These are phyloP conservation scores for Leccinum subgranulosum DNA, from an alignment of 768 basidiomycete genomes.

Conservation along the genomic window DNA sequence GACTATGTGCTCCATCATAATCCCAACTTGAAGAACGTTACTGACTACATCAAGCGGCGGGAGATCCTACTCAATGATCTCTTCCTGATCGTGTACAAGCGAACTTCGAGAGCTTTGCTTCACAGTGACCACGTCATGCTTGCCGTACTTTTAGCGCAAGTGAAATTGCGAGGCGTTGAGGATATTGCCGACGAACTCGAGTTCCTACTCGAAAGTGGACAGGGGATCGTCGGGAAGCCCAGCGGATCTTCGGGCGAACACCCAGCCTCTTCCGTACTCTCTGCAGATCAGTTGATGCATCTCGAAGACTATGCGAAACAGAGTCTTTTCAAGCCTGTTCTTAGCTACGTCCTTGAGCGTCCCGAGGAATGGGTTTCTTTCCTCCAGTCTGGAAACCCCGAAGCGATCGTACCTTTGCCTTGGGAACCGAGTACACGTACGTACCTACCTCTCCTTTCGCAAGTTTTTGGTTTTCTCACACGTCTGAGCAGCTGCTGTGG, in stretches of 20 bases:
- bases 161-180: constrained; percentile 77
- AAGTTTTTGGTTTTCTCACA: constrained; percentile 14
- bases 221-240: constrained; percentile 47
- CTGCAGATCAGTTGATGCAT: constrained; percentile 64
- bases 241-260: constrained; percentile 34
- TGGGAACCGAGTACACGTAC: constrained; percentile 79
- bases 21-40: constrained; percentile 78
- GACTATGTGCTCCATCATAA: constrained; percentile 92
- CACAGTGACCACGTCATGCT: constrained; percentile 90
- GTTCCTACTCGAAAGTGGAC: constrained; percentile 87
- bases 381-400: constrained; percentile 64
- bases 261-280: constrained; percentile 46
- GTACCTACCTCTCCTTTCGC: constrained; percentile 28
- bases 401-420: constrained; percentile 65
- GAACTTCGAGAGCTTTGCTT: constrained; percentile 87
- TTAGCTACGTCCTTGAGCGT: constrained; percentile 55
- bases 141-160: constrained; percentile 85
- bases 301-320: constrained; percentile 71
- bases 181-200: constrained; percentile 85
- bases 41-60: constrained; percentile 70
- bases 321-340: constrained; percentile 74
- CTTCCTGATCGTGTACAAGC: constrained; percentile 82
- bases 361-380: constrained; percentile 71
- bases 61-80: constrained; percentile 83
- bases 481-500: constrained; percentile 53